phyloP scores from a whole-genome alignment of 1,284 basidiomycete species.

The Puccinia coronata region DNA sequence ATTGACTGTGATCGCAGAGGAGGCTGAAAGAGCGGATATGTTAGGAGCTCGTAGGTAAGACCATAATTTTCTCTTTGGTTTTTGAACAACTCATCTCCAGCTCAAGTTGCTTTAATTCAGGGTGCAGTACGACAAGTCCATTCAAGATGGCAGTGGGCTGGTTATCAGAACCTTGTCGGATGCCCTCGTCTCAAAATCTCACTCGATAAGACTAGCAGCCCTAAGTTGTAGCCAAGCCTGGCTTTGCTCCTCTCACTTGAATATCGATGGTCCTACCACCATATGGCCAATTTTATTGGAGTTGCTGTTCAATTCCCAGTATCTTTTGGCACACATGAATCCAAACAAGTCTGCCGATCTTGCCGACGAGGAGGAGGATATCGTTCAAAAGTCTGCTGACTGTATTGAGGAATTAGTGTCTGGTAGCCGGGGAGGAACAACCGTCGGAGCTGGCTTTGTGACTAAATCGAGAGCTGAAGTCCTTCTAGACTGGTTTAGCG shows the following conservation, averaged over 20 bases:
- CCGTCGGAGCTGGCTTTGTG: conserved; percentile 52
- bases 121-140: conserved; percentile 50
- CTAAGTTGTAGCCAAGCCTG: conserved; percentile 36
- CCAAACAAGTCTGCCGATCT: conserved; percentile 43
- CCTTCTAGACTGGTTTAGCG: conserved; percentile 52
- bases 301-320: conserved; percentile 21
- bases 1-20: conserved; percentile 54
- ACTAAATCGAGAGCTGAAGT: conserved; percentile 50
- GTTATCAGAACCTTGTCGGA: conserved; percentile 50
- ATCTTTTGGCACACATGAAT: conserved; percentile 23
- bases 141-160: conserved; percentile 50
- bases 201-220: conserved; percentile 41
- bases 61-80: not conserved
- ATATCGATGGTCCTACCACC: conserved; percentile 29
- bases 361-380: conserved; percentile 50
- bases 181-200: conserved; percentile 51
- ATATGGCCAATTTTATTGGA: conserved; percentile 39
- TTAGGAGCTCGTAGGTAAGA: conserved; percentile 53
- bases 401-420: conserved; percentile 53
- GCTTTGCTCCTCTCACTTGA: conserved; percentile 31
- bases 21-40: conserved; percentile 55
- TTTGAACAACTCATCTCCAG: not conserved
- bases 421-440: conserved; percentile 47
- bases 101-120: conserved; percentile 20
- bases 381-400: conserved; percentile 52